phyloP scores from a whole-genome alignment of 2,329 filamentous ascomycete species.

The Xylogone sp. region DNA sequence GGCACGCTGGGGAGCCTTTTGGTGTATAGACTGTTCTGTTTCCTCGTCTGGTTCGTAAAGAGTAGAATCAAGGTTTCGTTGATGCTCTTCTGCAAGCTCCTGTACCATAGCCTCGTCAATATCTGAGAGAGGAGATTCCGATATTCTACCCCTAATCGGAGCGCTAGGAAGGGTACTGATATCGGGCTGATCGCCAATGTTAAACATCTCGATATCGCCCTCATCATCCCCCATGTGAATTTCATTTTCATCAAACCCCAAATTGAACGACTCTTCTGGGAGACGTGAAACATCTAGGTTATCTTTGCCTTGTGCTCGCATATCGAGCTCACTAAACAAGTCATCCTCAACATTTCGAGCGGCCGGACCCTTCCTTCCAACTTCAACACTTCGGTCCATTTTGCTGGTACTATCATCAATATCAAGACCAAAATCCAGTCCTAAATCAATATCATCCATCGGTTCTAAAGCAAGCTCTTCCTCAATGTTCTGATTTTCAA shows the following conservation, averaged over 20 bases:
- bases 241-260: conserved; percentile 48
- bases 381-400: conserved; percentile 69
- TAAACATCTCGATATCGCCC: conserved; percentile 60
- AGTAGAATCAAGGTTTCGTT: conserved; percentile 42
- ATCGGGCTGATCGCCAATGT: conserved; percentile 56
- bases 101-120: conserved; percentile 61
- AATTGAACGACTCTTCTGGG: conserved; percentile 50
- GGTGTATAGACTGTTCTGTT: conserved; percentile 56
- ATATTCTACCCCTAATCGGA: conserved; percentile 54
- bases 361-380: conserved; percentile 79
- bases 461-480: conserved; percentile 51
- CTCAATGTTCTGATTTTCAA: conserved; percentile 33
- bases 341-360: conserved; percentile 66
- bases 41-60: conserved; percentile 57
- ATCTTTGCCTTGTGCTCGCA: conserved; percentile 51
- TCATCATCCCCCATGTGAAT: conserved; percentile 60
- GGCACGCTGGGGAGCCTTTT: conserved; percentile 67
- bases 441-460: conserved; percentile 65
- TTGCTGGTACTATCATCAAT: conserved; percentile 29
- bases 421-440: conserved; percentile 71
- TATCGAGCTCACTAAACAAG: conserved; percentile 59
- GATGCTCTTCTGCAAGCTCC: conserved; percentile 51
- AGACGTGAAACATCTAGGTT: conserved; percentile 45
- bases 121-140: conserved; percentile 67
- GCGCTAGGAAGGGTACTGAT: conserved; percentile 44